Conservation (phyloP, 768 basidiomycete genomes). For the Rhizopogon vinicolor region DNA sequence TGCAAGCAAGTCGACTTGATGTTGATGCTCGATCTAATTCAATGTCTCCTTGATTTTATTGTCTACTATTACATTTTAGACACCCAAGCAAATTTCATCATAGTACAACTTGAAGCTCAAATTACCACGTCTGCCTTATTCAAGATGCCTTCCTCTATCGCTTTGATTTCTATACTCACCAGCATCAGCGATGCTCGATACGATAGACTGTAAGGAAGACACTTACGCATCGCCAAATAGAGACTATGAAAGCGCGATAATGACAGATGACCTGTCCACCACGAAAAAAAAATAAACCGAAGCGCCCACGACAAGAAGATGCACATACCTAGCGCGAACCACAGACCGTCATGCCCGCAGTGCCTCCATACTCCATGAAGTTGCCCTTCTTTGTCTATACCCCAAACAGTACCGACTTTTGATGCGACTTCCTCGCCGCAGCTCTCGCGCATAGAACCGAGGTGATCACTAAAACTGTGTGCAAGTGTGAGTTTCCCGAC, state of each 20-base stretch:
- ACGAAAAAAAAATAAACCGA: not conserved
- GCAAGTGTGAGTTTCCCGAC: not conserved
- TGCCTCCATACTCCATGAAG: conserved; percentile 35
- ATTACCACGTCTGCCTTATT: not conserved
- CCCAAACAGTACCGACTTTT: conserved; percentile 53
- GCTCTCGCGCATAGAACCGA: conserved; percentile 35
- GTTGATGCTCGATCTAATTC: too few relatives aligned
- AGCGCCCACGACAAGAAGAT: not conserved
- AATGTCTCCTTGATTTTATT: too few relatives aligned
- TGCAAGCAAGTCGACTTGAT: too few relatives aligned
- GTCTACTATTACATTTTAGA: too few relatives aligned
- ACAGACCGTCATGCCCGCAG: conserved; percentile 32
- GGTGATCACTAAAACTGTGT: conserved; percentile 42
- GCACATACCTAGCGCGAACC: conserved; percentile 21
- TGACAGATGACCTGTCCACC: conserved; percentile 16
- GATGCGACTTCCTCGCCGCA: conserved; percentile 42
- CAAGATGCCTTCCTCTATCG: conserved; percentile 22
- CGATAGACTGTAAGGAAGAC: not conserved
- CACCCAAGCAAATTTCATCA: too few relatives aligned
- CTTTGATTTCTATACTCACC: conserved; percentile 20
- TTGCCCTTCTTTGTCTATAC: conserved; percentile 61
- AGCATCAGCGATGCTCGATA: not conserved
- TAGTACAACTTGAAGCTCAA: not conserved
- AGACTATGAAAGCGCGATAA: conserved; percentile 25
- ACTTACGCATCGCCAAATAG: conserved; percentile 27